Conservation (phyloP, 75 land plant genomes). For the Selaginella moellendorffii region DNA sequence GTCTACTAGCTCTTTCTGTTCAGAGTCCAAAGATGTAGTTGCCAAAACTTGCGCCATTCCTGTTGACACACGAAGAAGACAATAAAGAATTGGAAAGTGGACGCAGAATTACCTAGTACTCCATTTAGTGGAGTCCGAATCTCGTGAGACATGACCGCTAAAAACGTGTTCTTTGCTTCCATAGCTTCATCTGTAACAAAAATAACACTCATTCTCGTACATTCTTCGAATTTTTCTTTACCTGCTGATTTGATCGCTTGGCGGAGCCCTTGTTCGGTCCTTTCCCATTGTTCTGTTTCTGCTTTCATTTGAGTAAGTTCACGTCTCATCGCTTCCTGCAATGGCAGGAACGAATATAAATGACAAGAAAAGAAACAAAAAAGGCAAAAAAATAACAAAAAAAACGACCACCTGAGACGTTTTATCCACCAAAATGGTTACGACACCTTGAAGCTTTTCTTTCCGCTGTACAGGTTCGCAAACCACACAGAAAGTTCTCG, state of each 20-base stretch:
- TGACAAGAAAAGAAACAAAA: too few species aligned
- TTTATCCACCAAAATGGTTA: slow-evolving; percentile 13
- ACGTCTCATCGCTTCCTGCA: slow-evolving; percentile 11
- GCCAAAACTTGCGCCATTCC: slow-evolving; percentile 23
- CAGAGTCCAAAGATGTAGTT: slow-evolving; percentile 11
- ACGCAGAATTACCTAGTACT: slow-evolving; percentile 16
- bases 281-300: slow-evolving; percentile 12
- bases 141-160: slow-evolving; percentile 31
- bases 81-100: too few species aligned
- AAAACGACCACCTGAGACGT: slow-evolving; percentile 19
- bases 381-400: too few species aligned
- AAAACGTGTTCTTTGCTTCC: slow-evolving; percentile 22
- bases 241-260: slow-evolving; percentile 15
- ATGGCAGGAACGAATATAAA: too few species aligned
- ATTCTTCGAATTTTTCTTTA: too few species aligned
- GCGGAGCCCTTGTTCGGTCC: slow-evolving; percentile 15
- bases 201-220: too few species aligned
- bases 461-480: slow-evolving; percentile 12
- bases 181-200: slow-evolving; percentile 26
- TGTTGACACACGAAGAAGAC: too few species aligned
- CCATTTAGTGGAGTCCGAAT: slow-evolving; percentile 30
- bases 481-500: slow-evolving; percentile 10
- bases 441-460: slow-evolving; percentile 11
- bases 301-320: slow-evolving; percentile 16
- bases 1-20: slow-evolving; percentile 24